Base-by-base conservation (phyloP, 2,329 filamentous ascomycete genomes). In the Neofusicoccum kwambonambiense region DNA sequence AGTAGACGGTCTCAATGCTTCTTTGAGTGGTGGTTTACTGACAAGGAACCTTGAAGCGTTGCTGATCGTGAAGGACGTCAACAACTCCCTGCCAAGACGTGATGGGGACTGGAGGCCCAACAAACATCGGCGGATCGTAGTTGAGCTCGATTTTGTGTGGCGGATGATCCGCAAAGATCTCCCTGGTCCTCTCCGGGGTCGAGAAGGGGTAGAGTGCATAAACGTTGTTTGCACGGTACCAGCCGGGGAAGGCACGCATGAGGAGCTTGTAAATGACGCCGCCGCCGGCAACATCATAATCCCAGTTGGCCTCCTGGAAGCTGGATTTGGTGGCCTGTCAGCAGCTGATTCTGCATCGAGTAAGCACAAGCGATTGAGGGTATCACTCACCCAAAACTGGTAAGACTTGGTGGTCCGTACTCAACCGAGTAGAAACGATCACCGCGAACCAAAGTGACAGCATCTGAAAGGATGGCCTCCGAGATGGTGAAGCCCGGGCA, bases 401-500 rank as follows among this genome's bases (percentile, higher is more conserved):
- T 76, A 65, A 76, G 67, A 9, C 73, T 75, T 44, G 72, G 74
- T 54, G 70, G 71, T 62, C 75, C 75, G 70, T 69, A 71, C 44
- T 71, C 69, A 52, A 69, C 68, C 31, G 63, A 68, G n/a, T 69
- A 56, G 57, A 71, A 71, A 1, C 69, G 66, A 57, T 71, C 69
- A 13, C 69, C 70, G 15, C 69, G 67, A 12, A 62, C 68, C 64
- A 75, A 35, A 6, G 80, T 74, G 1, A 83, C 81, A n/a, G 81
- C 81, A 68, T 83, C 81, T 56, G 80, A 76, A 6, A 83, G 72
- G 58, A 83, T 82, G n/a, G 54, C 31, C 27, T 58, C 54, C 1
- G 54, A 58, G 15, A 91, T 89, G 51, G 90, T 92, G 71, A 89
- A 90, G 0, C 78, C 77, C 13, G 80, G 79, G 56, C 80, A 81